Percentiles rank a stretch among this genome's conserved stretches.
Evolutionary conservation across 495 filamentous ascomycete genomes (phyloP).

Genomic region (Neurospora tetrasperma): DNA sequence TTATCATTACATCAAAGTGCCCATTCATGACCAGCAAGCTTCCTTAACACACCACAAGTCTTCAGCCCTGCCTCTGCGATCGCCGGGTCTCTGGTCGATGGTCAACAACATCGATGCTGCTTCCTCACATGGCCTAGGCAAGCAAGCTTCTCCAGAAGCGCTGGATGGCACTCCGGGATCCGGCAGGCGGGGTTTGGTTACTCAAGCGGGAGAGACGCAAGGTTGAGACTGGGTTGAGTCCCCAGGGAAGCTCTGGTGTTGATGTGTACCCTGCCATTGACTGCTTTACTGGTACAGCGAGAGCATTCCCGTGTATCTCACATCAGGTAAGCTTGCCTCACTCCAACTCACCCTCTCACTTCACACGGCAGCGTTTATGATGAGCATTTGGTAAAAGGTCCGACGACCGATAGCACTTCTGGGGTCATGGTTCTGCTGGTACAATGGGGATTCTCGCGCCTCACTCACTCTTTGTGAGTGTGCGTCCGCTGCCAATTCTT

Average conservation of each 20-base stretch:
- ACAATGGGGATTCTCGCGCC: conserved; percentile 12
- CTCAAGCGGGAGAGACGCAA: neutral
- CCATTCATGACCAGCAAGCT: neutral
- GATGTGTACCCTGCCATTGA: neutral
- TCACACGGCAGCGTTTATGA: conserved; percentile 34
- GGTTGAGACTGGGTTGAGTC: neutral
- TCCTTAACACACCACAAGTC: neutral
- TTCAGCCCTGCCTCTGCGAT: neutral
- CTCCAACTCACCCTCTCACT: neutral
- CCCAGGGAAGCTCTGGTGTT: neutral
- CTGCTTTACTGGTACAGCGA: neutral
- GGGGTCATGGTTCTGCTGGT: conserved; percentile 32
- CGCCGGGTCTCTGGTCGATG: neutral
- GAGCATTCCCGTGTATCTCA: neutral
- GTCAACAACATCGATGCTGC: neutral
- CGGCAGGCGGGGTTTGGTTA: neutral
- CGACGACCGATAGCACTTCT: conserved; percentile 32
- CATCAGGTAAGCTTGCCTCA: neutral
- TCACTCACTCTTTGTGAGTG: conserved; percentile 5
- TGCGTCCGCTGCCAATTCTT: conserved; percentile 18
- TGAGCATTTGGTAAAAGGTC: conserved; percentile 57
- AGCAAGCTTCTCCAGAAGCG: neutral
- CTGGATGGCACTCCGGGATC: neutral
- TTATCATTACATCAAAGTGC: neutral
- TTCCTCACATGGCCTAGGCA: neutral